These are phyloP conservation scores for Sclerotinia borealis DNA, from an alignment of 2,329 filamentous ascomycete genomes.

Conservation along the genomic window DNA sequence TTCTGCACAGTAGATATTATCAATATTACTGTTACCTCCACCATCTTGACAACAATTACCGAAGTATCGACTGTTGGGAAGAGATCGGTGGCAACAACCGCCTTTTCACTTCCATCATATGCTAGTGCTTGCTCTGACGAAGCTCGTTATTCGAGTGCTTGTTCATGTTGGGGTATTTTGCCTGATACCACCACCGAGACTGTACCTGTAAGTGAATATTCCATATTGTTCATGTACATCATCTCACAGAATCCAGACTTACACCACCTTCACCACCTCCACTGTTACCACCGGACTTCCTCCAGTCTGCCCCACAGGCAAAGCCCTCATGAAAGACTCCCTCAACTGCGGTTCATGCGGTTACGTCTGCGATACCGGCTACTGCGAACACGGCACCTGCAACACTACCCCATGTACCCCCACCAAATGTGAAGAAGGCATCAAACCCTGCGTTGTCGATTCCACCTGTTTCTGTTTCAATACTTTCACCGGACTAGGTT, in stretches of 20 bases:
- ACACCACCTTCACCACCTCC: slow-evolving; percentile 2
- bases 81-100: not conserved
- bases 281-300: not conserved
- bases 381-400: slow-evolving; percentile 12
- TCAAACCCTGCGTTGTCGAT: slow-evolving; percentile 4
- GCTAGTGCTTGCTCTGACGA: slow-evolving; percentile 7
- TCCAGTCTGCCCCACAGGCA: not conserved
- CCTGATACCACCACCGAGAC: not conserved
- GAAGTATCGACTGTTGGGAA: slow-evolving; percentile 7
- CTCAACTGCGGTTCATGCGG: slow-evolving; percentile 11
- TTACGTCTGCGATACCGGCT: slow-evolving; percentile 2
- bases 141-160: slow-evolving; percentile 11
- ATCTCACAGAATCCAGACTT: not conserved
- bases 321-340: slow-evolving; percentile 4
- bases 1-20: not conserved
- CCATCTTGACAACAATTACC: slow-evolving; percentile 5
- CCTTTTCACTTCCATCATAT: slow-evolving; percentile 11
- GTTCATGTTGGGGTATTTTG: slow-evolving; percentile 12
- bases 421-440: not conserved
- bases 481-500: not conserved
- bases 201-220: not conserved
- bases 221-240: not conserved
- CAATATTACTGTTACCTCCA: slow-evolving; percentile 4
- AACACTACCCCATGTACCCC: not conserved
- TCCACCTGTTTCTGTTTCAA: slow-evolving; percentile 8